A percentile compares a stretch with the other conserved stretches of the same genome.
phyloP scores from a whole-genome alignment of 169 alveolate genomes.

The Babesia microti region DNA sequence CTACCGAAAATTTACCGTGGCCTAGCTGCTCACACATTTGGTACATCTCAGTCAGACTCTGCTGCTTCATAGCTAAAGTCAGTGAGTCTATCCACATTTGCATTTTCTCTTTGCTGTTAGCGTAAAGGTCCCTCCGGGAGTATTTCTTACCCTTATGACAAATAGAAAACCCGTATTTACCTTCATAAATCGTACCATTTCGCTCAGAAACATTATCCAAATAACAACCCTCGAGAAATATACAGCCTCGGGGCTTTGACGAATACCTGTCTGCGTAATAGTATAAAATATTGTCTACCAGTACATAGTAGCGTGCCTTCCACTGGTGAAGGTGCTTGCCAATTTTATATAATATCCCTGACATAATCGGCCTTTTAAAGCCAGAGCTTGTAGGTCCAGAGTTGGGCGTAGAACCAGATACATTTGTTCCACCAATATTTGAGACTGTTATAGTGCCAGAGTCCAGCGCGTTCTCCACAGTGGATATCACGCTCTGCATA shows the following conservation, averaged over 20 bases:
- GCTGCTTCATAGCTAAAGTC: constrained; percentile 68
- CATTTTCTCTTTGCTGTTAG: constrained; percentile 48
- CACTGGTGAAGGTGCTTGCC: constrained; percentile 67
- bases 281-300: constrained; percentile 65
- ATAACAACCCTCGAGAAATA: constrained; percentile 77
- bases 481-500: too few relatives aligned
- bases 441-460: too few relatives aligned
- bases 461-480: too few relatives aligned
- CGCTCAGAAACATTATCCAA: constrained; percentile 44
- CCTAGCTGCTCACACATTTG: constrained; percentile 59
- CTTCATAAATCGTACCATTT: constrained; percentile 4
- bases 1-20: constrained; percentile 73
- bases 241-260: constrained; percentile 68
- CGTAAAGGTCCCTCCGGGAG: constrained; percentile 56
- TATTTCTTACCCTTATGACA: constrained; percentile 54
- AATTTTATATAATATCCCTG: constrained; percentile 67
- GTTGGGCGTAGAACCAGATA: background rate
- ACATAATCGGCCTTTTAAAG: constrained; percentile 41
- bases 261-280: constrained; percentile 57
- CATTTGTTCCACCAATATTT: too few relatives aligned
- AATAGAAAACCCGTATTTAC: constrained; percentile 57
- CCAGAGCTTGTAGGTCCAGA: constrained; percentile 2
- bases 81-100: constrained; percentile 69
- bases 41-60: constrained; percentile 61
- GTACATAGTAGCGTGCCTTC: constrained; percentile 66